A percentile compares a stretch with the other conserved stretches of the same genome.
These are phyloP conservation scores for Sicyos edulis DNA, from an alignment of 306 rosid species.

Conservation along the genomic window DNA sequence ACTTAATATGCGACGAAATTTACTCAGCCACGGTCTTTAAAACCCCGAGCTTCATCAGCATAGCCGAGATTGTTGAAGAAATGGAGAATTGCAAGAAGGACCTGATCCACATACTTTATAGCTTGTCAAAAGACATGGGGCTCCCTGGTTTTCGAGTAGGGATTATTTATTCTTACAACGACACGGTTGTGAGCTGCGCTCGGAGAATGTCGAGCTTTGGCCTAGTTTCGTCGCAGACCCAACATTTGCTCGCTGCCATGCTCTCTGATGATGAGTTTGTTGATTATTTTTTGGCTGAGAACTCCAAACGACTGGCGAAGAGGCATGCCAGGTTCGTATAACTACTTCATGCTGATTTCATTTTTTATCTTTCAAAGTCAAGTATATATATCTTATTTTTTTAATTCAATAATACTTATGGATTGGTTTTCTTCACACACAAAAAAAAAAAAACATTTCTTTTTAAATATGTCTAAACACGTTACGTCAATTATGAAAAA, in stretches of 20 bases:
- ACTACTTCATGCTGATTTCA: too few relatives aligned
- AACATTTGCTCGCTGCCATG: slow-evolving; percentile 57
- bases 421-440: too few relatives aligned
- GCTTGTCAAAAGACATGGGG: slow-evolving; percentile 90
- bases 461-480: too few relatives aligned
- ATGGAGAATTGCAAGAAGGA: slow-evolving; percentile 41
- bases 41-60: slow-evolving; percentile 41
- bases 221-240: slow-evolving; percentile 71
- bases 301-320: slow-evolving; percentile 39
- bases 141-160: slow-evolving; percentile 86
- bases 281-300: slow-evolving; percentile 34
- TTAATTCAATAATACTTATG: too few relatives aligned
- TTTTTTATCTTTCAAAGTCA: too few relatives aligned
- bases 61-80: slow-evolving; percentile 54
- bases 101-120: slow-evolving; percentile 62
- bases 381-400: too few relatives aligned
- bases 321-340: slow-evolving; percentile 25
- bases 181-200: slow-evolving; percentile 44
- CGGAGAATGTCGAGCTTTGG: slow-evolving; percentile 97
- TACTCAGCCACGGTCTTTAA: slow-evolving; percentile 73
- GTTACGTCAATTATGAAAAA: too few relatives aligned
- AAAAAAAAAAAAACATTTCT: too few relatives aligned
- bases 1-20: slow-evolving; percentile 81
- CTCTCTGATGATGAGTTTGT: slow-evolving; percentile 59
- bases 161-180: slow-evolving; percentile 76